Evolutionary conservation across 805 yeast genomes (phyloP).

Genomic region (Saturnispora zaruensis): DNA sequence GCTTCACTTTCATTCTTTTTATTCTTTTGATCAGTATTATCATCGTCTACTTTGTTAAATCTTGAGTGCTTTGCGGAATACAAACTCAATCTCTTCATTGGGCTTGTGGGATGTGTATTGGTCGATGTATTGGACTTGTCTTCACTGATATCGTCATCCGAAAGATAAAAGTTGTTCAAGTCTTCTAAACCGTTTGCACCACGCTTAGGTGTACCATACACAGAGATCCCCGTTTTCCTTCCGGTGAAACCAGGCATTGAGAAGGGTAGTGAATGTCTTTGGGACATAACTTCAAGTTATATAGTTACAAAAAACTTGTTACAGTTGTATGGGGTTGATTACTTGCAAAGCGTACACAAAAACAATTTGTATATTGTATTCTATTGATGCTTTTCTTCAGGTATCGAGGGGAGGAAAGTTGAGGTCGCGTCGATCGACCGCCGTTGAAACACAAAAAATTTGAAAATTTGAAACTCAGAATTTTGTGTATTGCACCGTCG

Average conservation of each 20-base stretch:
- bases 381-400: background rate
- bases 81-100: constrained; percentile 10
- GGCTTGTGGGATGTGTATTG: constrained; percentile 5
- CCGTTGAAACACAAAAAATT: too few species aligned
- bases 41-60: background rate
- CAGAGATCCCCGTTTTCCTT: constrained; percentile 53
- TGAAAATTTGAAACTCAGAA: background rate
- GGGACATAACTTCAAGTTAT: background rate
- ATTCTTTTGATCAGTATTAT: constrained; percentile 4
- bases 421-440: too few species aligned
- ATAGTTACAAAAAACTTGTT: background rate
- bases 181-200: constrained; percentile 62
- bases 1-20: constrained; percentile 7
- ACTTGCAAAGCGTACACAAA: background rate
- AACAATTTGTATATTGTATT: background rate
- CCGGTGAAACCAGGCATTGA: constrained; percentile 43
- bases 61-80: background rate
- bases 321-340: background rate
- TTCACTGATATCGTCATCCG: constrained; percentile 37
- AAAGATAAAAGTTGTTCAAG: constrained; percentile 53
- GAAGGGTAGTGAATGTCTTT: constrained; percentile 5
- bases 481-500: too few species aligned
- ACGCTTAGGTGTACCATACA: constrained; percentile 32
- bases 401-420: background rate
- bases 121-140: background rate